Conservation (phyloP, 2,329 filamentous ascomycete genomes). For the Xylariales sp. region DNA sequence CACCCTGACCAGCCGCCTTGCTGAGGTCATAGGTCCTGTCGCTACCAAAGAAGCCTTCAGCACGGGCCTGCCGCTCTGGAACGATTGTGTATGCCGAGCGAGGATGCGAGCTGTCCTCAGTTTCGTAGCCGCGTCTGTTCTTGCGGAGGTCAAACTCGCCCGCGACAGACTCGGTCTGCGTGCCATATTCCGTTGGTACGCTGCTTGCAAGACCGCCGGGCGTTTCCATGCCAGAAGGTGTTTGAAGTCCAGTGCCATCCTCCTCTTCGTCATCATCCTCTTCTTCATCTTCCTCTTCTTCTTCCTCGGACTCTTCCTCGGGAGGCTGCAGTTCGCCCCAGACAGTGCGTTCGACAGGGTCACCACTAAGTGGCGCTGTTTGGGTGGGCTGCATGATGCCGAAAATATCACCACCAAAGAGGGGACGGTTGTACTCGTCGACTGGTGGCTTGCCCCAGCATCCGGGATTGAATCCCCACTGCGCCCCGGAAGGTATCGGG, state of each 20-base stretch:
- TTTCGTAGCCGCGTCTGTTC: constrained; percentile 77
- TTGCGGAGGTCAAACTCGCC: constrained; percentile 93
- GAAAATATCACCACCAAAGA: constrained; percentile 94
- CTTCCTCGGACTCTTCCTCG: constrained; percentile 56
- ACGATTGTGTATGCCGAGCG: constrained; percentile 85
- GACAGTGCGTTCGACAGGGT: constrained; percentile 78
- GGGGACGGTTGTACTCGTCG: constrained; percentile 84
- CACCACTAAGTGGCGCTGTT: constrained; percentile 47
- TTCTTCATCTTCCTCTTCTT: constrained; percentile 70
- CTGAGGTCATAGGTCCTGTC: constrained; percentile 90
- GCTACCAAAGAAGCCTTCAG: constrained; percentile 93
- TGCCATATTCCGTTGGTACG: constrained; percentile 74
- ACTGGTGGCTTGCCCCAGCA: constrained; percentile 95
- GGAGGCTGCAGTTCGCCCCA: constrained; percentile 85
- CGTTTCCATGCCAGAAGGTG: constrained; percentile 73
- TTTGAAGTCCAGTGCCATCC: constrained; percentile 62
- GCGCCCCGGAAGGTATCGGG: constrained; percentile 80
- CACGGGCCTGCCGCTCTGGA: constrained; percentile 78
- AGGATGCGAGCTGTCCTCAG: constrained; percentile 71
- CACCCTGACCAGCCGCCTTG: constrained; percentile 32
- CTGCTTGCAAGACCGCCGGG: constrained; percentile 76
- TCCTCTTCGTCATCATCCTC: constrained; percentile 62
- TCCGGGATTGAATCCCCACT: constrained; percentile 93
- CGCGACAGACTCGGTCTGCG: constrained; percentile 65
- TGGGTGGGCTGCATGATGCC: constrained; percentile 57